Evolutionary conservation across 1,139 yeast genomes (phyloP).

Genomic region (Scheffersomyces quercinus): DNA sequence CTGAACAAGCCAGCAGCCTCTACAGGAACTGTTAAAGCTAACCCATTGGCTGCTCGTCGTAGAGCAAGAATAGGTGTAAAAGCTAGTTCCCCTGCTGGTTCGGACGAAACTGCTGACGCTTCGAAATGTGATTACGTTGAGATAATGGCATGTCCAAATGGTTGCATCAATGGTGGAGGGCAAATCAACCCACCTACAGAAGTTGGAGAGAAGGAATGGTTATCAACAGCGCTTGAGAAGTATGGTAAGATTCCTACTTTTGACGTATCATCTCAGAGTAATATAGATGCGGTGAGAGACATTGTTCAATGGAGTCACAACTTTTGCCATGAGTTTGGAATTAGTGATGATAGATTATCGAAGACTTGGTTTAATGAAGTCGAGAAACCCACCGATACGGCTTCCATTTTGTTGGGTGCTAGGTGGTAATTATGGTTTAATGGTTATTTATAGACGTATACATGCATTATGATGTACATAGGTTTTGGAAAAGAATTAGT

Average conservation of each 20-base stretch:
- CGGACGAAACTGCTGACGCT: conserved; percentile 56
- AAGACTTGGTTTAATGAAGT: conserved; percentile 52
- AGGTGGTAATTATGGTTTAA: conserved; percentile 32
- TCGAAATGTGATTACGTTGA: conserved; percentile 80
- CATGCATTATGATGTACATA: too few relatives aligned
- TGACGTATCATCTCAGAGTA: conserved; percentile 15
- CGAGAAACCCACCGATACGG: conserved; percentile 53
- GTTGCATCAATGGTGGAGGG: conserved; percentile 98
- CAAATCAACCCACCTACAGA: conserved; percentile 59
- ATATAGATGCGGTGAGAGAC: conserved; percentile 17
- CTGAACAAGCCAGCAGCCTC: conserved; percentile 9
- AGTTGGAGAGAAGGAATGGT: conserved; percentile 43
- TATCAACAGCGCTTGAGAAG: conserved; percentile 27
- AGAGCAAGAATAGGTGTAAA: conserved; percentile 32
- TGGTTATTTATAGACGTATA: conserved; percentile 1
- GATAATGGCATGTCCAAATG: conserved; percentile 98
- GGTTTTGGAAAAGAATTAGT: too few relatives aligned
- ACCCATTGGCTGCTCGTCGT: conserved; percentile 45
- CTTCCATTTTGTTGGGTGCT: conserved; percentile 42
- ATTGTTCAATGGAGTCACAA: conserved; percentile 28
- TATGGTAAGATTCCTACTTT: conserved; percentile 28
- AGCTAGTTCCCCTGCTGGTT: conserved; percentile 20
- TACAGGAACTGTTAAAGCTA: conserved; percentile 18
- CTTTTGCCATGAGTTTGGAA: conserved; percentile 32
- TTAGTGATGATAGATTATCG: conserved; percentile 39